Evolutionary conservation across 495 filamentous ascomycete species (phyloP).

Genomic region (Penicillium malachiteum): DNA sequence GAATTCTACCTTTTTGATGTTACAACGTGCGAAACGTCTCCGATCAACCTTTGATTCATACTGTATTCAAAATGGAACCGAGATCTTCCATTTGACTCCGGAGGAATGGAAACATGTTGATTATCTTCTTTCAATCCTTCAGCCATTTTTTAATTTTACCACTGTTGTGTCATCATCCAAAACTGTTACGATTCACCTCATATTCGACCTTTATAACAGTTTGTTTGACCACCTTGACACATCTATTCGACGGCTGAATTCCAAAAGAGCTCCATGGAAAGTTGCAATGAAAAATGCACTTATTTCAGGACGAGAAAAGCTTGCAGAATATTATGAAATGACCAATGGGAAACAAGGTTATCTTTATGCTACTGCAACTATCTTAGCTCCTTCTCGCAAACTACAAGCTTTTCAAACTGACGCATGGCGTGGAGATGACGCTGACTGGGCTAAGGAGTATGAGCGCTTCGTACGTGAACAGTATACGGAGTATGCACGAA

Average conservation of each 20-base stretch:
- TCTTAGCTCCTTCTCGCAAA: constrained; percentile 6
- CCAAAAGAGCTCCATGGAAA: constrained; percentile 12
- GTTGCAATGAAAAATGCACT: constrained; percentile 10
- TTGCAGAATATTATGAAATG: constrained; percentile 14
- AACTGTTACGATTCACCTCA: constrained; percentile 15
- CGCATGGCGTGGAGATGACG: too few species aligned
- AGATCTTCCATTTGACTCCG: constrained; percentile 1
- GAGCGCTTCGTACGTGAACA: too few species aligned
- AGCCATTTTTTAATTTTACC: constrained; percentile 16
- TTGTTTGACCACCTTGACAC: constrained; percentile 10
- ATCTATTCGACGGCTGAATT: neutral
- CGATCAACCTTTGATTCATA: constrained; percentile 9
- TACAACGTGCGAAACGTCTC: constrained; percentile 16
- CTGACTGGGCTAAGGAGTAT: too few species aligned
- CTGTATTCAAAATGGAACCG: constrained; percentile 6
- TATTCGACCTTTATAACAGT: constrained; percentile 20
- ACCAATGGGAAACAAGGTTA: constrained; percentile 6
- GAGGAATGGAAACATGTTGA: constrained; percentile 23
- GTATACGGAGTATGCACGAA: too few species aligned
- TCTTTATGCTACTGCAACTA: constrained; percentile 23
- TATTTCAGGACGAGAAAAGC: constrained; percentile 4
- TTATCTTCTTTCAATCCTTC: constrained; percentile 16
- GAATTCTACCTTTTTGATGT: constrained; percentile 18
- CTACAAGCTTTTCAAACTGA: too few species aligned
- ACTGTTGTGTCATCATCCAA: constrained; percentile 11